Conservation (phyloP, 2,329 filamentous ascomycete species). For the Botryotinia convoluta region DNA sequence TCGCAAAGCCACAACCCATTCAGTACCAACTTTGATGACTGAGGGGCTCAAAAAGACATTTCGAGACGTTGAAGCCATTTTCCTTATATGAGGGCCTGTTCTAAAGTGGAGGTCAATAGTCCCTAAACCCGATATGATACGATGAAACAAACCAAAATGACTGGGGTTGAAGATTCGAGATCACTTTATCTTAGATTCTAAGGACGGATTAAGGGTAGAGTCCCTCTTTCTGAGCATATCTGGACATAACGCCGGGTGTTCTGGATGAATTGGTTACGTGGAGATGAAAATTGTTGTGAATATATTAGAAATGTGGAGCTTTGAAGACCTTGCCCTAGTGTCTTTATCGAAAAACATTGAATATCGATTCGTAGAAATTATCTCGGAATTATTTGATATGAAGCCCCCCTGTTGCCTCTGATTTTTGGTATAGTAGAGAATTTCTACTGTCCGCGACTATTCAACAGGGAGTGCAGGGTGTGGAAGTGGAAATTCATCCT, state of each 20-base stretch:
- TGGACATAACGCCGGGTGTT: slow-evolving; percentile 2
- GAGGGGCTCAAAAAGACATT: slow-evolving; percentile 4
- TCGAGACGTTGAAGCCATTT: slow-evolving; percentile 3
- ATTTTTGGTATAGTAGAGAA: not conserved
- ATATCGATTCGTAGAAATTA: slow-evolving; percentile 6
- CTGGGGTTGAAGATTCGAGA: slow-evolving; percentile 2
- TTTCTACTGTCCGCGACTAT: not conserved
- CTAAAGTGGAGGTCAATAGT: slow-evolving; percentile 5
- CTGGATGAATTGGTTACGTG: slow-evolving; percentile 18
- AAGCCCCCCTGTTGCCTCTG: not conserved
- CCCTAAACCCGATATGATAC: not conserved
- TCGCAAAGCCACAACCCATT: slow-evolving; percentile 6
- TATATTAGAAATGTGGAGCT: slow-evolving; percentile 20
- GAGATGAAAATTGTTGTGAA: slow-evolving; percentile 15
- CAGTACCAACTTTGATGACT: slow-evolving; percentile 9
- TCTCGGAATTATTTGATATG: not conserved
- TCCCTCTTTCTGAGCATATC: not conserved
- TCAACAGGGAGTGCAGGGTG: not conserved
- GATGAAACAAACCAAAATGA: slow-evolving; percentile 3
- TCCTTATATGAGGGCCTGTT: slow-evolving; percentile 1
- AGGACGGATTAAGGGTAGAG: not conserved
- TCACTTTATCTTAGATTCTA: not conserved
- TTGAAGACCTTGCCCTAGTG: not conserved
- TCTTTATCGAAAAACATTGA: not conserved
- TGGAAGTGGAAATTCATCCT: not conserved